Evolutionary conservation across 1,139 yeast genomes (phyloP).

Genomic region (Diutina siamensis): DNA sequence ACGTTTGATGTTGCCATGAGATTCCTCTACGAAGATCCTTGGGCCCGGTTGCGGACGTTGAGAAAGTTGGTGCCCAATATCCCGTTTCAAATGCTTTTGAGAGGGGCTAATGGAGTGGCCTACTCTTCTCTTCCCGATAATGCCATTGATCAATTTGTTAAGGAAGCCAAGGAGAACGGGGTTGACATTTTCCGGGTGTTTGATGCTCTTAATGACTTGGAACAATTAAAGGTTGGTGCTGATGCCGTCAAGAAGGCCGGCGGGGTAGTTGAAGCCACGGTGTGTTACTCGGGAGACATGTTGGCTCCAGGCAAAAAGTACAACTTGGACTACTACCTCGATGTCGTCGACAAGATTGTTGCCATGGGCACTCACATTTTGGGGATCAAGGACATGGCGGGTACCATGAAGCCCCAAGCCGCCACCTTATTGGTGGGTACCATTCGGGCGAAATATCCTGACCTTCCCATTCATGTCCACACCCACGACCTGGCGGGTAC

Average conservation of each 20-base stretch:
- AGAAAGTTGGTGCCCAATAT: slow-evolving; percentile 91
- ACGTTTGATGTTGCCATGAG: slow-evolving; percentile 98
- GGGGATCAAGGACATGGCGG: slow-evolving; percentile 99
- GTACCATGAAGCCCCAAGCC: slow-evolving; percentile 93
- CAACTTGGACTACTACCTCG: slow-evolving; percentile 80
- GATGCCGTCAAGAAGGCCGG: slow-evolving; percentile 97
- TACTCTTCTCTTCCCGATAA: slow-evolving; percentile 96
- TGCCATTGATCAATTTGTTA: slow-evolving; percentile 93
- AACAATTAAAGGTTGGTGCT: slow-evolving; percentile 93
- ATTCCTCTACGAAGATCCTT: slow-evolving; percentile 96
- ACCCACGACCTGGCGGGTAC: slow-evolving; percentile 99
- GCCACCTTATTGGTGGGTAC: slow-evolving; percentile 71
- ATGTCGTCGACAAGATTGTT: slow-evolving; percentile 74
- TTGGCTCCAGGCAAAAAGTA: slow-evolving; percentile 88
- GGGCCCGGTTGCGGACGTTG: slow-evolving; percentile 87
- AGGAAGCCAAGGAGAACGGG: slow-evolving; percentile 90
- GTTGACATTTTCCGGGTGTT: slow-evolving; percentile 96
- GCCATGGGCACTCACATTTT: slow-evolving; percentile 91
- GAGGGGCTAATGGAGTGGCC: slow-evolving; percentile 99
- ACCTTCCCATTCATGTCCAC: slow-evolving; percentile 94
- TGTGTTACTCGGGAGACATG: slow-evolving; percentile 99
- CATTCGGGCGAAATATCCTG: slow-evolving; percentile 79
- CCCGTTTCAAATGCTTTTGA: slow-evolving; percentile 96
- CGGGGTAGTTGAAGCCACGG: slow-evolving; percentile 97
- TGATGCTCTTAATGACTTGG: slow-evolving; percentile 93